These are phyloP conservation scores for Tetrahymena borealis DNA, from an alignment of 73 alveolate genomes.

Conservation along the genomic window DNA sequence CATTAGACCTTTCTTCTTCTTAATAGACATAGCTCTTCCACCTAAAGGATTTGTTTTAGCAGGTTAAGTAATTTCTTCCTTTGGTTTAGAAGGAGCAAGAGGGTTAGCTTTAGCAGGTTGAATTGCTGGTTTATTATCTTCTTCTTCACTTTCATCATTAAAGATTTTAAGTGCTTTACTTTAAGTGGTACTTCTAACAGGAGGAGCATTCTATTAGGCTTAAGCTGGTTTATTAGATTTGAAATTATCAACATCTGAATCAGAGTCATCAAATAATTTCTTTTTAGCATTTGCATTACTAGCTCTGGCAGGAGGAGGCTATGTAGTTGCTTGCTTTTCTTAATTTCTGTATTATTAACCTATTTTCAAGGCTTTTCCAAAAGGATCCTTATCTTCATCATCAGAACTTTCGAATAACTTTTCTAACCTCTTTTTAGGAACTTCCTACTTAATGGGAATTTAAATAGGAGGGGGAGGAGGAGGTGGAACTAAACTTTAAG, in stretches of 20 bases:
- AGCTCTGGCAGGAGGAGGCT: not conserved
- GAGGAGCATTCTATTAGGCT: not conserved
- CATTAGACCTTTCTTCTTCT: not conserved
- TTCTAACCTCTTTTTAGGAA: not conserved
- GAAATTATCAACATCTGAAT: not conserved
- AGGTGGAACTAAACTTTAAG: not conserved
- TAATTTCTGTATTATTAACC: not conserved
- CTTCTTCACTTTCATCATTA: not conserved
- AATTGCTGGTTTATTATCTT: not conserved
- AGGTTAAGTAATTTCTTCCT: not conserved
- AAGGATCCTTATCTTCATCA: not conserved
- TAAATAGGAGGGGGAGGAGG: not conserved
- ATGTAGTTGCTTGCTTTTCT: not conserved
- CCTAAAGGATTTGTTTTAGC: not conserved
- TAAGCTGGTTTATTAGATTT: not conserved
- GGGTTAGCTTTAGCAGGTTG: not conserved
- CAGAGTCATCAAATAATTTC: not conserved
- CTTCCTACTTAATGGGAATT: not conserved
- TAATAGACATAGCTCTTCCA: not conserved
- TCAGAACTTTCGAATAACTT: not conserved
- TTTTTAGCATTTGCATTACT: not conserved
- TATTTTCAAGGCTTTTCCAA: not conserved
- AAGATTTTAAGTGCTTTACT: not conserved
- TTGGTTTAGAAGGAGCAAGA: not conserved
- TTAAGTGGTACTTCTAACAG: not conserved